These are phyloP conservation scores for Scutellaria galericulata DNA, from an alignment of 257 asterid species.

Conservation along the genomic window DNA sequence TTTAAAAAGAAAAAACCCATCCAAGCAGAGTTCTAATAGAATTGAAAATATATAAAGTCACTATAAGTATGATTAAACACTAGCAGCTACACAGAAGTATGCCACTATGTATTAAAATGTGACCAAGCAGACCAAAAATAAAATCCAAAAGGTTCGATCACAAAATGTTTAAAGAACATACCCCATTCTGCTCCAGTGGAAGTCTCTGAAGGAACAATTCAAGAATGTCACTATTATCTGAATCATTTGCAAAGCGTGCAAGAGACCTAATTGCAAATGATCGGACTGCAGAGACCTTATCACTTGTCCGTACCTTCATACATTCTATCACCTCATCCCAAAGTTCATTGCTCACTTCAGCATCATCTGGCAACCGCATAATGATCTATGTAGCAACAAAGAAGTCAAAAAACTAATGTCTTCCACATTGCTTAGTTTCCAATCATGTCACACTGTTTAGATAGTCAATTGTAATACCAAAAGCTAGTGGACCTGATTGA, in stretches of 20 bases:
- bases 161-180: conserved; percentile 38
- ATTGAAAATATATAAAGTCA: background rate
- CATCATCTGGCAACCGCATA: conserved; percentile 91
- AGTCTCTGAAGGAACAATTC: conserved; percentile 76
- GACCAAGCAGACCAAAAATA: conserved; percentile 1
- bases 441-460: background rate
- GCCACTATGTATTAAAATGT: conserved; percentile 8
- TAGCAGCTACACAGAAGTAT: conserved; percentile 13
- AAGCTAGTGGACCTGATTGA: conserved; percentile 1
- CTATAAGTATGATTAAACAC: conserved; percentile 6
- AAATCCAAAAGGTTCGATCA: conserved; percentile 7
- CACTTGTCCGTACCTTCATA: conserved; percentile 73
- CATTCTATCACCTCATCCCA: conserved; percentile 95
- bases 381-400: conserved; percentile 59
- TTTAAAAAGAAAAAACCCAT: background rate
- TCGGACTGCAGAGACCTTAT: conserved; percentile 80
- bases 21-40: background rate
- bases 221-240: conserved; percentile 77
- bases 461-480: conserved; percentile 6
- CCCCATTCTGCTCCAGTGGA: conserved; percentile 75
- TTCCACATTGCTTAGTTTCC: background rate
- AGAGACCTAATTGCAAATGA: conserved; percentile 89
- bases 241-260: conserved; percentile 79
- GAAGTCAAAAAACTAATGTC: background rate
- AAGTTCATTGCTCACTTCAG: conserved; percentile 85